Evolutionary conservation across 73 alveolate species (phyloP), one percentile per base, ranked within the genome.

Genomic region (Strombidium stylifer): DNA sequence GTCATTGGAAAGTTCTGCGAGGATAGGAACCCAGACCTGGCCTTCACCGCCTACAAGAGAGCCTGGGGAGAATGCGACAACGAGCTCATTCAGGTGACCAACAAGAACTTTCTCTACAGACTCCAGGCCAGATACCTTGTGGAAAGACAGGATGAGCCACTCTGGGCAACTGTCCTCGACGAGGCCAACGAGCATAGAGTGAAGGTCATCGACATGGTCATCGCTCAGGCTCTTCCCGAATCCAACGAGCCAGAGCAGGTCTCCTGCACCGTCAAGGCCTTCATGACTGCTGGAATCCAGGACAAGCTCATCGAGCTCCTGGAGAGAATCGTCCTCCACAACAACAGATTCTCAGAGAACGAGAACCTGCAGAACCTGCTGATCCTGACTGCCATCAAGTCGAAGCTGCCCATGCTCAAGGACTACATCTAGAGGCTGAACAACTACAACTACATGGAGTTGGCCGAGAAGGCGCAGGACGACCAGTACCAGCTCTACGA

Each of bases 21-120:
- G 69, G 99, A 92, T 47, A 85, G 98, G 83, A 95, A 96, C 84
- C 97, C 98, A 34, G 97, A 94, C 82, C 93, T 96, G 23, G 98
- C 98, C 26, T 95, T 76, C 49, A 66, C 89, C 64, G 99, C 99
- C 25, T 97, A 97, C 92, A 94, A 93, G 88, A 75, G 98, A 57
- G 98, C 99, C 21, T 95, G 99, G 96, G 99, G 99, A 42, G 58
- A 93, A 80, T 97, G 99, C 80, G 99, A 97, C 83, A 93, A 92
- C 54, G 99, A 96, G 85, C 91, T 97, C 46, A 94, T 97, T 42
- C 96, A 87, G 58, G 91, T 97, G 42, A 96, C 99, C 59, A 97
- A 97, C 93, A 91, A 91, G 68, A 94, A 97, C 80, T 97, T 92
- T 53, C 90, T 97, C 93, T 97, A 86, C 94, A 85, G 99, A 73